Base-by-base conservation (phyloP, 1,139 yeast species). In the Yamadazyma spencermartinsiae region DNA sequence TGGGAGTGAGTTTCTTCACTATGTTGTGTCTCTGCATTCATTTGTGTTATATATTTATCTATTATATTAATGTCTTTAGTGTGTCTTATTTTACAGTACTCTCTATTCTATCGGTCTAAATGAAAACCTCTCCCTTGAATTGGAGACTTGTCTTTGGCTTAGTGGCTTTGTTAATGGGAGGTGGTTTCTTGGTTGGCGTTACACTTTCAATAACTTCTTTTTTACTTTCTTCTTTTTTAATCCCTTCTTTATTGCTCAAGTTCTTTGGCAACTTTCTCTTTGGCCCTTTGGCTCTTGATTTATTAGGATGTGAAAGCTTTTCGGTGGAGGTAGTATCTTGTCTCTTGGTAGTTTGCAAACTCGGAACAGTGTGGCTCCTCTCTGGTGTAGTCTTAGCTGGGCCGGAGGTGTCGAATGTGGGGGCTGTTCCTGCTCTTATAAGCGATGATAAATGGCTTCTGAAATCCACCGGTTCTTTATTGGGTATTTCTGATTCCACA, bases 241-340 rank as follows among this genome's bases (percentile, higher is more conserved):
- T 11, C n/a, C n/a, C n/a, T n/a, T n/a, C n/a, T n/a, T n/a, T n/a
- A n/a, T n/a, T 17, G 13, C 33, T 19, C 31, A 56, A 41, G 4
- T 31, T 49, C 41, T 67, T 72, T 0, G 95, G 95, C 27, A 80
- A 70, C 45, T 85, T 72, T 53, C 95, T 68, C 55, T 76, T 82
- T 2, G 95, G 95, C 0, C 95, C 95, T 50, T 74, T 80, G 4
- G 89, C 65, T 44, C 95, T 68, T 1, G 63, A 50, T 55, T 84
- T 86, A 33, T 76, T 84, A 9, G 77, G 63, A 52, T 86, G 94
- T 0, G 63, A 65, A 41, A 84, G 62, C 38, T 68, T 64, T 7
- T 15, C 35, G n/a, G 39, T 42, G 11, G 44, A 36, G 3, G 36
- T 39, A 20, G 45, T 42, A 31, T 41, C 45, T 7, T 41, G 49